Evolutionary conservation across 2,329 filamentous ascomycete species (phyloP).

Genomic region (Fusarium anguioides): DNA sequence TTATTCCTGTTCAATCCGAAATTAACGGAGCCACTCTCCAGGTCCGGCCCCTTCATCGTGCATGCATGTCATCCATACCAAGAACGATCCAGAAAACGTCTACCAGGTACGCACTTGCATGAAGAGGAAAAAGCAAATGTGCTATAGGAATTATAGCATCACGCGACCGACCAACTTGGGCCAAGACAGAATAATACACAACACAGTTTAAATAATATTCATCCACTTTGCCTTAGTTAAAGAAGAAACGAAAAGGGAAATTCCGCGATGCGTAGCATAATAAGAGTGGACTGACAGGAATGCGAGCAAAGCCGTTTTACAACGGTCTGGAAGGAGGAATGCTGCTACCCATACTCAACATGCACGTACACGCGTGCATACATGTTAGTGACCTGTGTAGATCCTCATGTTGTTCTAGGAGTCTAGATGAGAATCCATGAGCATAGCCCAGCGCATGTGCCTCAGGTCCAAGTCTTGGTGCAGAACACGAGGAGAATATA

Average conservation of each 20-base stretch:
- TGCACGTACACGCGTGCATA: neutral
- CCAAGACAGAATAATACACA: neutral
- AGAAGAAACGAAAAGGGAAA: neutral
- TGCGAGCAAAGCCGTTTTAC: neutral
- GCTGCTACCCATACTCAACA: neutral
- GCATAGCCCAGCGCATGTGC: neutral
- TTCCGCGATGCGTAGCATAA: neutral
- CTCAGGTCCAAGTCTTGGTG: neutral
- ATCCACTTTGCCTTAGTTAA: neutral
- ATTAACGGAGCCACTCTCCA: slow-evolving; percentile 30
- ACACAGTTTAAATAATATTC: neutral
- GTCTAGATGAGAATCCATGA: neutral
- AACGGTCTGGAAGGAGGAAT: slow-evolving; percentile 7
- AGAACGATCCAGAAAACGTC: slow-evolving; percentile 5
- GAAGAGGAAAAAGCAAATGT: slow-evolving; percentile 10
- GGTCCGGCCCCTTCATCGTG: slow-evolving; percentile 16
- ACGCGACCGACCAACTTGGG: slow-evolving; percentile 12
- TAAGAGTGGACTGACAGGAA: neutral
- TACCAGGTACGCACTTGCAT: slow-evolving; percentile 16
- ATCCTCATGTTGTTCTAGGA: neutral
- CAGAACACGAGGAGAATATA: neutral
- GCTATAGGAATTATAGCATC: neutral
- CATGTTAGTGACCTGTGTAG: neutral
- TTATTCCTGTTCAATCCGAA: slow-evolving; percentile 12
- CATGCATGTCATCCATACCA: slow-evolving; percentile 34